These are phyloP conservation scores for Calycina marina DNA, from an alignment of 2,329 filamentous ascomycete species.

Conservation along the genomic window DNA sequence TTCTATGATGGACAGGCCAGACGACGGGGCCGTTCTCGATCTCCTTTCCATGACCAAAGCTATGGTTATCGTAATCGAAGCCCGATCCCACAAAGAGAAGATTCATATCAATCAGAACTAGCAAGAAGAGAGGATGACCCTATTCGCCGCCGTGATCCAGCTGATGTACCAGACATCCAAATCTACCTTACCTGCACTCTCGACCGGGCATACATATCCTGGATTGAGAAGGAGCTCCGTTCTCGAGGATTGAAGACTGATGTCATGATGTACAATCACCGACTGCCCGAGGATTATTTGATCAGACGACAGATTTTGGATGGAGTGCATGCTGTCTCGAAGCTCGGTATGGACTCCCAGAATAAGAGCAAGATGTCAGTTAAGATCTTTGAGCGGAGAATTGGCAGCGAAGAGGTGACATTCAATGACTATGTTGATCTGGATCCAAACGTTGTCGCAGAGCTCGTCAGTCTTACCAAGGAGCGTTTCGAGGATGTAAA, in stretches of 20 bases:
- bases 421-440: conserved; percentile 83
- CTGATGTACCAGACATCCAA: conserved; percentile 78
- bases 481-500: conserved; percentile 17
- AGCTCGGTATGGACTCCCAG: conserved; percentile 58
- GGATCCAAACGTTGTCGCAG: conserved; percentile 62
- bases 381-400: conserved; percentile 71
- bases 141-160: conserved; percentile 57
- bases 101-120: conserved; percentile 22
- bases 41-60: conserved; percentile 37
- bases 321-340: conserved; percentile 73
- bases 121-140: conserved; percentile 50
- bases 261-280: conserved; percentile 64
- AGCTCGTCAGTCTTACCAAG: conserved; percentile 65
- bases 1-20: conserved; percentile 25
- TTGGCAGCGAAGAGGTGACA: conserved; percentile 57
- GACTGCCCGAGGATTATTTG: conserved; percentile 63
- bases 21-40: conserved; percentile 46
- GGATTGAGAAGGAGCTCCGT: conserved; percentile 65
- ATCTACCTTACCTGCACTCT: conserved; percentile 70
- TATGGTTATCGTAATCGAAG: conserved; percentile 51
- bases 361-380: conserved; percentile 60
- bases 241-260: conserved; percentile 59
- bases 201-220: conserved; percentile 64
- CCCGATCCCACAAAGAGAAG: conserved; percentile 46
- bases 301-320: conserved; percentile 76